These are phyloP conservation scores for Sphaerostilbella broomeana DNA, from an alignment of 2,329 filamentous ascomycete species.

Conservation along the genomic window DNA sequence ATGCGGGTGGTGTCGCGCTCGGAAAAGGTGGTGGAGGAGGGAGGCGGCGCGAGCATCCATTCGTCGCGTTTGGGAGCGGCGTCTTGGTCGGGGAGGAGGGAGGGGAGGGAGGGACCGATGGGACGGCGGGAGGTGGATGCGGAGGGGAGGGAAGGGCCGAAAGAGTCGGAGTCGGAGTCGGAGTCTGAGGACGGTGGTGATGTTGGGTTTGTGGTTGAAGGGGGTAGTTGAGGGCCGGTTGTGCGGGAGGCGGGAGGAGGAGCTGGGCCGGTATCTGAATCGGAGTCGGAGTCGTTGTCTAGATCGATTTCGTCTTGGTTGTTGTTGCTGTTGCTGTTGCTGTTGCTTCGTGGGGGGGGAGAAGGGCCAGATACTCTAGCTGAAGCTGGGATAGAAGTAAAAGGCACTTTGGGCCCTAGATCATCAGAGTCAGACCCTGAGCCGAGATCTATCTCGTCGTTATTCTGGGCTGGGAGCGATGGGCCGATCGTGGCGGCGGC, in stretches of 20 bases:
- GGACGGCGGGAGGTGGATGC: slow-evolving; percentile 38
- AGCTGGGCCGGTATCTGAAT: slow-evolving; percentile 32
- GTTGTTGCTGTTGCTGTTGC: slow-evolving; percentile 5
- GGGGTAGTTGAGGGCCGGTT: slow-evolving; percentile 34
- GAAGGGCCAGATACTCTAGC: slow-evolving; percentile 13
- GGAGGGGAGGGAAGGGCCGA: slow-evolving; percentile 53
- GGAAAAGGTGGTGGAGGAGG: slow-evolving; percentile 44
- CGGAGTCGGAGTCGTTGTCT: slow-evolving; percentile 27
- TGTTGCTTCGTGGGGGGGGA: slow-evolving; percentile 5
- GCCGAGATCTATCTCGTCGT: slow-evolving; percentile 41
- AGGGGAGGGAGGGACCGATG: slow-evolving; percentile 29
- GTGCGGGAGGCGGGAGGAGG: slow-evolving; percentile 24
- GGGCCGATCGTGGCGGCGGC: too few relatives aligned
- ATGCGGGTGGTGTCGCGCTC: slow-evolving; percentile 78
- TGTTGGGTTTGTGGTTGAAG: slow-evolving; percentile 26
- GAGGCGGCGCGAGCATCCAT: slow-evolving; percentile 73
- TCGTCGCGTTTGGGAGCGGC: slow-evolving; percentile 64
- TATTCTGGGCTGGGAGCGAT: slow-evolving; percentile 35
- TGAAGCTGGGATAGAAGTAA: neutral
- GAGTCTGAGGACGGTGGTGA: slow-evolving; percentile 34
- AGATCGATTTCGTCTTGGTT: slow-evolving; percentile 40
- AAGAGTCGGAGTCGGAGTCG: slow-evolving; percentile 40
- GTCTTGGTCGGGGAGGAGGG: slow-evolving; percentile 33
- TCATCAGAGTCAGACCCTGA: slow-evolving; percentile 31
- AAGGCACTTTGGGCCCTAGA: slow-evolving; percentile 33